Evolutionary conservation across 306 rosid genomes (phyloP), one percentile per base, ranked within the genome.

Genomic region (Prunus mira): DNA sequence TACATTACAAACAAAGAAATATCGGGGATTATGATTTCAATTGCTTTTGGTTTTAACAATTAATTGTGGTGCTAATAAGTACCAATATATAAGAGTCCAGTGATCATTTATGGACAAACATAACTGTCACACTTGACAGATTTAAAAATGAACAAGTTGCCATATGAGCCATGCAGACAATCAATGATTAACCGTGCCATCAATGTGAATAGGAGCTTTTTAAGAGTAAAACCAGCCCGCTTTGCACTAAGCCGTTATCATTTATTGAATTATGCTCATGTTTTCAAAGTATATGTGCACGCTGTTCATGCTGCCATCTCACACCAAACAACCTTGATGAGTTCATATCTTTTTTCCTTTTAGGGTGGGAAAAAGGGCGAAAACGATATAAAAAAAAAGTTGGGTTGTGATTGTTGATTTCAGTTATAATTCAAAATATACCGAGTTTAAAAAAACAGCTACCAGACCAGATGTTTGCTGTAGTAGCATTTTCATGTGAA

Each of bases 241-340:
- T 38, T 50, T 69, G 67, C 38, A 15, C 38, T 52, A 24, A 14
- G 47, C 30, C 78, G 85, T 82, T 77, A 77, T 69, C 17, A 34
- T 69, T 56, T 9, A 20, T 46, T 27, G 10, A 10, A 27, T 47
- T 12, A 67, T 13, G 34, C 25, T 55, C 20, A 52, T 69, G 13
- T 18, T 27, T 27, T 18, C 52, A 66, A 20, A 12, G 38, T 28
- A 4, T 20, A 30, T 7, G 13, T 30, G 65, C 80, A 78, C 46
- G 82, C 28, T 72, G 28, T 45, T 50, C 75, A 70, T 76, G 84
- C 69, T 72, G 86, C 69, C 78, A 58, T 79, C 65, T 71, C 72
- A 68, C 67, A 51, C 81, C 65, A 45, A 69, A 75, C 72, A 24
- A 18, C 73, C 70, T 58, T 72, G 63, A 47, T 63, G 19, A 57